Evolutionary conservation across 2,329 filamentous ascomycete species (phyloP), one percentile per base, ranked within the genome.

Genomic region (Ramularia endophylla): DNA sequence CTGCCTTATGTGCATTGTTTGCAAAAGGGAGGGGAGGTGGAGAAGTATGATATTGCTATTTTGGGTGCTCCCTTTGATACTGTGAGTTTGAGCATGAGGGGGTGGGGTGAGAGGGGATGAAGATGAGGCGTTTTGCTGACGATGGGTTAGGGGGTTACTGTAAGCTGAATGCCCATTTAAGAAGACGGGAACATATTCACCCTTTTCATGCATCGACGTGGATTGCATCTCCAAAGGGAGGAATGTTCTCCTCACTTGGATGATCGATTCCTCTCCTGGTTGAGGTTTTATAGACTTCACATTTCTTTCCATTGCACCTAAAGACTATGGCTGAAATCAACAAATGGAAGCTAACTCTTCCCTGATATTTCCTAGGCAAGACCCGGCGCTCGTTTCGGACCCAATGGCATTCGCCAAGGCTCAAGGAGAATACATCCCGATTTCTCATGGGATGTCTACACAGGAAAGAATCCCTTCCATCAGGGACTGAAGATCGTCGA

Each of bases 401-500:
- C 74, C 2, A 59, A 59, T 29, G 74, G 73, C 4, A 74, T 77
- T 43, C 65, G 73, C 31, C 60, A 62, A 42, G 73, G 46, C 8
- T 46, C 39, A 3, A 60, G 66, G 28, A 62, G 73, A 19, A 73
- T 77, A n/a, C 41, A 44, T 9, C 52, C 69, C 1, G 56, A 59
- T 4, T 56, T 56, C 27, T 64, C 57, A 2, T 76, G 65, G 61
- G 68, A 59, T 41, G 63, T 75, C 11, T 74, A 76, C 43, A 74
- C 70, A 5, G 72, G 44, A 11, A 36, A 45, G 34, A 69, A 46
- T 30, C 44, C 44, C 12, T 46, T 46, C 22, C 20, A 43, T 8
- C 42, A 36, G 27, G 42, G 44, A 33, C 35, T 37, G 1, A 79
- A 70, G 28, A 78, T 95, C 44, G 71, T 90, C 37, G 89, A 95